Percentiles rank a stretch among this genome's conserved stretches.
These are phyloP conservation scores for Triticum monococcum DNA, from an alignment of 176 grass and related monocot species.

Conservation along the genomic window DNA sequence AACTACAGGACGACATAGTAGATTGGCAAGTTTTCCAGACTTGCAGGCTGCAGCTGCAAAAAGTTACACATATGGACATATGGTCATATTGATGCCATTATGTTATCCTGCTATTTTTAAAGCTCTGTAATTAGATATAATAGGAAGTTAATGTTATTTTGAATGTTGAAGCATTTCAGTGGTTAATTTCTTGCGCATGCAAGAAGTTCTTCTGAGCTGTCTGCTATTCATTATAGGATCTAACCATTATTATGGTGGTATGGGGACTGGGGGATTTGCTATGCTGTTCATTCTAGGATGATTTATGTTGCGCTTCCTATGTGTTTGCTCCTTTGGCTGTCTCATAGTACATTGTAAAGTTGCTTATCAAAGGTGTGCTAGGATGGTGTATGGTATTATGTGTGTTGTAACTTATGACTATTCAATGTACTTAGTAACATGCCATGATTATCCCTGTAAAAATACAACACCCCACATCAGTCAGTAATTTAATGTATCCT, in stretches of 20 bases:
- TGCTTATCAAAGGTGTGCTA: background rate
- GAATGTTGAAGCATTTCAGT: background rate
- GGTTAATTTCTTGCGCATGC: background rate
- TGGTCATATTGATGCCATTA: background rate
- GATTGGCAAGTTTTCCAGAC: slow-evolving; percentile 12
- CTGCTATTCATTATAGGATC: background rate
- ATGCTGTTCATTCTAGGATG: background rate
- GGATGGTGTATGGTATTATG: background rate
- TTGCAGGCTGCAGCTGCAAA: background rate
- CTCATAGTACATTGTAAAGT: background rate
- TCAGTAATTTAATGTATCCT: background rate
- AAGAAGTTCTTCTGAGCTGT: background rate
- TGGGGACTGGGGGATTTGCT: background rate
- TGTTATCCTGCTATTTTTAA: slow-evolving; percentile 9
- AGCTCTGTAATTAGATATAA: slow-evolving; percentile 1
- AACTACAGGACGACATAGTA: background rate
- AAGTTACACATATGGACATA: background rate
- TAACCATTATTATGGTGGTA: background rate
- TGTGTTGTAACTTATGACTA: background rate
- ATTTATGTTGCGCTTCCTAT: background rate
- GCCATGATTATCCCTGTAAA: slow-evolving; percentile 9
- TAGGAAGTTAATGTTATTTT: background rate
- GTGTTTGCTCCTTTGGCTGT: slow-evolving; percentile 17
- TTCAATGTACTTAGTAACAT: background rate
- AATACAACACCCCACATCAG: slow-evolving; percentile 6